Evolutionary conservation across 805 yeast genomes (phyloP).

Genomic region (Ogataea neopini): DNA sequence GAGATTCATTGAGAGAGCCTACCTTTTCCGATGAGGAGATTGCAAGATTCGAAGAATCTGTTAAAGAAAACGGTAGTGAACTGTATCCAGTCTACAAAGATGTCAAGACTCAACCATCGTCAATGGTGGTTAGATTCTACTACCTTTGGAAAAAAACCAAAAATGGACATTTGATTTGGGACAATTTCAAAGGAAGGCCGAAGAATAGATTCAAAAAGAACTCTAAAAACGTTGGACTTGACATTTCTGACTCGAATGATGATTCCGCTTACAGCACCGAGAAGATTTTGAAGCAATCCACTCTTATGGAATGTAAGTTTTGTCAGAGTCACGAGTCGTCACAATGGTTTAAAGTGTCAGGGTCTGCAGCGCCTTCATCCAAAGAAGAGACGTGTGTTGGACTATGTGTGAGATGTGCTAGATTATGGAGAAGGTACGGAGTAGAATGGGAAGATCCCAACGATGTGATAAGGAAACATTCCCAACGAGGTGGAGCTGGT

Average conservation of each 20-base stretch:
- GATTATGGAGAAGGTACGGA: slow-evolving; percentile 89
- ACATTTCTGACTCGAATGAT: slow-evolving; percentile 53
- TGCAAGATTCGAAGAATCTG: slow-evolving; percentile 70
- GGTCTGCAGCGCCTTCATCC: slow-evolving; percentile 45
- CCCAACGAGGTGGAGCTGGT: slow-evolving; percentile 46
- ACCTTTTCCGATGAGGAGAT: slow-evolving; percentile 66
- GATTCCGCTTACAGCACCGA: slow-evolving; percentile 68
- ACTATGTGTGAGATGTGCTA: slow-evolving; percentile 83
- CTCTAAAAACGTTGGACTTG: slow-evolving; percentile 45
- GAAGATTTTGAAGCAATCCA: slow-evolving; percentile 43
- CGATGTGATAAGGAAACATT: slow-evolving; percentile 55
- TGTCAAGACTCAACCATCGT: slow-evolving; percentile 70
- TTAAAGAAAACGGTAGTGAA: slow-evolving; percentile 73
- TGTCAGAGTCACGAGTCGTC: slow-evolving; percentile 58
- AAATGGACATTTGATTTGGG: slow-evolving; percentile 79
- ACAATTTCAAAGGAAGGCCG: slow-evolving; percentile 68
- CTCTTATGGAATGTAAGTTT: slow-evolving; percentile 64
- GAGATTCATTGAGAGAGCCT: slow-evolving; percentile 72
- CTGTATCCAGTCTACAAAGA: slow-evolving; percentile 68
- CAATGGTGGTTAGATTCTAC: slow-evolving; percentile 83
- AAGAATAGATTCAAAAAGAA: slow-evolving; percentile 53
- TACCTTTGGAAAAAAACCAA: slow-evolving; percentile 90
- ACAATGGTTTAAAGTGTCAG: slow-evolving; percentile 75
- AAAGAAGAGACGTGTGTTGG: slow-evolving; percentile 48
- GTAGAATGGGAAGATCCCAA: slow-evolving; percentile 81